phyloP scores from a whole-genome alignment of 306 rosid species.

The Cucurbita moschata region DNA sequence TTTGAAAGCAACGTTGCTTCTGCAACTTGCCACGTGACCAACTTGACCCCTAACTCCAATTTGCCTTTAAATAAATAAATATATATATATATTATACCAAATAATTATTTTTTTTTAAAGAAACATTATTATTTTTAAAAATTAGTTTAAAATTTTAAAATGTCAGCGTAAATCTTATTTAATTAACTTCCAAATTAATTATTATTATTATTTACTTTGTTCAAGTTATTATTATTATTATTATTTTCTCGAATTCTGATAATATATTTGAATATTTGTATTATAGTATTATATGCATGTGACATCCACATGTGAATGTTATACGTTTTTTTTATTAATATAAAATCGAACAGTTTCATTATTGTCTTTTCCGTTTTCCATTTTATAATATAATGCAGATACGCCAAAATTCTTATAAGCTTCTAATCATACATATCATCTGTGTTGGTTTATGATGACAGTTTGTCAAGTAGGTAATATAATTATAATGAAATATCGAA shows the following conservation, averaged over 20 bases:
- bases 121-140: too few relatives aligned
- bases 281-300: neutral
- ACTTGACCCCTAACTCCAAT: neutral
- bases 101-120: too few relatives aligned
- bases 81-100: too few relatives aligned
- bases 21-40: constrained; percentile 1
- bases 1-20: neutral
- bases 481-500: too few relatives aligned
- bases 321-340: too few relatives aligned
- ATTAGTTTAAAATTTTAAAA: too few relatives aligned
- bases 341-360: neutral
- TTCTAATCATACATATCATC: neutral
- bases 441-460: too few relatives aligned
- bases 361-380: neutral
- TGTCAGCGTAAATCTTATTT: too few relatives aligned
- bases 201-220: neutral
- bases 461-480: too few relatives aligned
- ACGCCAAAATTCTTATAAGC: neutral
- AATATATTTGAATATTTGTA: too few relatives aligned
- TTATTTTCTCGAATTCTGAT: neutral
- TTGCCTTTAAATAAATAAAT: neutral
- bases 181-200: too few relatives aligned
- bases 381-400: neutral
- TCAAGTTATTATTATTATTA: too few relatives aligned
- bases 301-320: neutral